Evolutionary conservation across 495 filamentous ascomycete species (phyloP).

Genomic region (Amorphotheca resinae): DNA sequence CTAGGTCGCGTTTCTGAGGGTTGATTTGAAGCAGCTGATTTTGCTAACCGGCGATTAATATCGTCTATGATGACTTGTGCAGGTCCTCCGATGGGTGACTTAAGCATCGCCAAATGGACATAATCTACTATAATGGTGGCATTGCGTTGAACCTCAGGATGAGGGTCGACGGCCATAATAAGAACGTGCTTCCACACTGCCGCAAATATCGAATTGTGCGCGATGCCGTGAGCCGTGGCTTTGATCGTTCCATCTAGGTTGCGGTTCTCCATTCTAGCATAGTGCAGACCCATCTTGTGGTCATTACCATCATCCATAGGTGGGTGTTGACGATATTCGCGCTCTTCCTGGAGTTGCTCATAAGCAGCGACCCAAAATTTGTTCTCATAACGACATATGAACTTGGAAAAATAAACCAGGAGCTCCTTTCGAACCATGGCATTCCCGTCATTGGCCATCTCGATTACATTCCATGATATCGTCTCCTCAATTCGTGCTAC

Average conservation of each 20-base stretch:
- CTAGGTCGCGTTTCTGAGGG: constrained; percentile 29
- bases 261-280: constrained; percentile 35
- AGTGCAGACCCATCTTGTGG: constrained; percentile 43
- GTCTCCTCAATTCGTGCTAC: constrained; percentile 82
- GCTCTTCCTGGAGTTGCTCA: constrained; percentile 81
- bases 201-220: constrained; percentile 78
- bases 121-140: constrained; percentile 73
- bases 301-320: constrained; percentile 39
- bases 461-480: constrained; percentile 69
- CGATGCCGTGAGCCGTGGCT: constrained; percentile 41
- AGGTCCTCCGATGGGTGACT: constrained; percentile 58
- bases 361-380: constrained; percentile 88
- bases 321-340: constrained; percentile 44
- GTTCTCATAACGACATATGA: constrained; percentile 80
- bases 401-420: constrained; percentile 84
- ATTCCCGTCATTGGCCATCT: constrained; percentile 84
- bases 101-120: constrained; percentile 61
- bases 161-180: constrained; percentile 82
- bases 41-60: constrained; percentile 48
- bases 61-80: constrained; percentile 67
- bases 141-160: constrained; percentile 82
- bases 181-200: constrained; percentile 90
- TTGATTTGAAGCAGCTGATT: constrained; percentile 33
- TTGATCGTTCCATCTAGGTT: constrained; percentile 37
- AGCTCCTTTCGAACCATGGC: constrained; percentile 88